Evolutionary conservation across 2,329 filamentous ascomycete species (phyloP).

Genomic region (Fusarium duplospermum): DNA sequence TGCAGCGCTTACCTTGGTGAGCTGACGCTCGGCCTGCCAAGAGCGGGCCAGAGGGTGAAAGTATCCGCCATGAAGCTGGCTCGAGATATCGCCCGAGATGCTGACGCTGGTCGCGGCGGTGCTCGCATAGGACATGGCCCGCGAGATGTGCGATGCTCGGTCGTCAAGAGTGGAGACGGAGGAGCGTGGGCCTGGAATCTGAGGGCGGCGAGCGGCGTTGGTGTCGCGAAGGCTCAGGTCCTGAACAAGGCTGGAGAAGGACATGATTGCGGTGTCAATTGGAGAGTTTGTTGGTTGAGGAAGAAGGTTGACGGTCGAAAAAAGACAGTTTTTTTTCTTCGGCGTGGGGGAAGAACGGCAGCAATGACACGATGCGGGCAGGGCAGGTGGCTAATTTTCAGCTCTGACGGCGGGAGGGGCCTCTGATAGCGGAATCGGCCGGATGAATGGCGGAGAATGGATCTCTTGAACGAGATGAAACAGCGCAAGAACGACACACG

Average conservation of each 20-base stretch:
- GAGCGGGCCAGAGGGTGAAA: conserved; percentile 81
- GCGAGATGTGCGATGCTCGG: conserved; percentile 69
- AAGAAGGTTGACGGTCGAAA: conserved; percentile 7
- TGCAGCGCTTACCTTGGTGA: conserved; percentile 76
- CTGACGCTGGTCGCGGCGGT: conserved; percentile 76
- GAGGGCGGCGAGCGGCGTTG: conserved; percentile 59
- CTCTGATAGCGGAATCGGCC: conserved; percentile 35
- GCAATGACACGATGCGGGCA: conserved; percentile 23
- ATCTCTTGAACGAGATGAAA: conserved; percentile 1
- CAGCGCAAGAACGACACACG: conserved; percentile 6
- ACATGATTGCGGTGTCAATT: conserved; percentile 59
- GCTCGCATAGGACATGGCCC: conserved; percentile 74
- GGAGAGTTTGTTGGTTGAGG: conserved; percentile 9
- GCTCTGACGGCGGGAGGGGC: conserved; percentile 20
- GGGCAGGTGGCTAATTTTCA: conserved; percentile 39
- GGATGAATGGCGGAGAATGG: conserved; percentile 17
- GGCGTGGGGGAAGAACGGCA: not conserved
- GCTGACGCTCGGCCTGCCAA: conserved; percentile 86
- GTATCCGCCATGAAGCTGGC: conserved; percentile 86
- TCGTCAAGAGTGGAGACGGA: conserved; percentile 70
- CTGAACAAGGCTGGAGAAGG: conserved; percentile 75
- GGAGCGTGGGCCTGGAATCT: conserved; percentile 52
- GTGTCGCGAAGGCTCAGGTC: conserved; percentile 71
- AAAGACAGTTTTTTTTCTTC: conserved; percentile 9
- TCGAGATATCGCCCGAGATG: conserved; percentile 81